Evolutionary conservation across 305 asterid species (phyloP).

Genomic region (Euphrasia arctica): DNA sequence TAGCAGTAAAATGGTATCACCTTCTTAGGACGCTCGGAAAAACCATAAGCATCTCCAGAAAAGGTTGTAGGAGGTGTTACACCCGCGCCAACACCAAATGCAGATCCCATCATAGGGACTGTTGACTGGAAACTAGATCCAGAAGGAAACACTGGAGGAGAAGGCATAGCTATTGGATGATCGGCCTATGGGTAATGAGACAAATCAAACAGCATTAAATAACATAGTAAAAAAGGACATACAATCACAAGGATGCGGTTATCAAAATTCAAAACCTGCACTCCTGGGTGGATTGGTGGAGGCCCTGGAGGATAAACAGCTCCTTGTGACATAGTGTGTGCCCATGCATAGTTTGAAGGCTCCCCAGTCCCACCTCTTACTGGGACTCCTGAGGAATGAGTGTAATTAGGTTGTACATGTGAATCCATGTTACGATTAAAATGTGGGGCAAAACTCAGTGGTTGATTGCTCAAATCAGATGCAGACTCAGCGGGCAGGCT

Average conservation of each 20-base stretch:
- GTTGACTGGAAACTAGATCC: conserved; percentile 70
- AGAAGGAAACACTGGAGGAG: conserved; percentile 61
- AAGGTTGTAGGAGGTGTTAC: conserved; percentile 57
- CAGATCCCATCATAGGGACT: conserved; percentile 46
- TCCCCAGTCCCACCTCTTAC: conserved; percentile 41
- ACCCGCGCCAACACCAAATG: conserved; percentile 68
- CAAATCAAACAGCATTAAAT: conserved; percentile 21
- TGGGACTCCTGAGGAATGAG: conserved; percentile 49
- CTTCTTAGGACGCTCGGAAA: conserved; percentile 88
- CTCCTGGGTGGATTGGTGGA: conserved; percentile 47
- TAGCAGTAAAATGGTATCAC: conserved; percentile 33
- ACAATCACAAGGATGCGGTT: conserved; percentile 20
- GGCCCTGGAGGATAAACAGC: conserved; percentile 53
- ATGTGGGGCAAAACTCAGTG: conserved; percentile 64
- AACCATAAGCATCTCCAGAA: conserved; percentile 68
- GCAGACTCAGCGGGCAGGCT: conserved; percentile 43
- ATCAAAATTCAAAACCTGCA: conserved; percentile 51
- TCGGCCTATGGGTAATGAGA: conserved; percentile 53
- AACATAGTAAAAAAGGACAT: conserved; percentile 16
- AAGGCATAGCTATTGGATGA: conserved; percentile 50
- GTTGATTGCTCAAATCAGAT: conserved; percentile 58
- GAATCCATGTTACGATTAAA: conserved; percentile 47
- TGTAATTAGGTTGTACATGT: conserved; percentile 46
- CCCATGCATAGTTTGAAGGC: conserved; percentile 67
- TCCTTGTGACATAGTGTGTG: conserved; percentile 59